Evolutionary conservation across 1,139 yeast genomes (phyloP), one percentile per base, ranked within the genome.

Genomic region (Diutina ranongensis): DNA sequence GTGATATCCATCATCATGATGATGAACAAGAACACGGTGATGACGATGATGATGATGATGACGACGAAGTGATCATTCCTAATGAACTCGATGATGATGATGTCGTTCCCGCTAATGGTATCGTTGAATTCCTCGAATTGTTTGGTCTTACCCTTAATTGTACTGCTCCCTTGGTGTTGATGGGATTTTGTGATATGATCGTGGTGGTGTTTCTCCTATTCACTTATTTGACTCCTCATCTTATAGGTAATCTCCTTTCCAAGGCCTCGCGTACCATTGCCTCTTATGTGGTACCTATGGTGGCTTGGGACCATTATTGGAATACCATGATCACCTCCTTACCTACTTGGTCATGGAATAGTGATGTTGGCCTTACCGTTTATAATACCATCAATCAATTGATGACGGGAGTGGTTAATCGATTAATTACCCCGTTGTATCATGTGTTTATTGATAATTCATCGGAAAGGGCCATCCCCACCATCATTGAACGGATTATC

Each of bases 171-270:
- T 46, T 71, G 4, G 52, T 63, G 27, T 55, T 68, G 32, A 61
- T 67, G 65, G 42, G 61, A 1, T 40, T 67, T 27, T 63, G 76
- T 33, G 72, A 78, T 50, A 53, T 67, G 2, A 59, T 74, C 21
- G 63, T 76, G 7, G 57, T 72, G 0, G 58, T 65, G 1, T 73
- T 71, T 46, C 55, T 79, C 44, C 63, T 73, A 33, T 46, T 67
- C 5, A 64, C 77, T 3, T 81, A 79, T 54, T 63, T 75, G 35
- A 51, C 78, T 2, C 88, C 88, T 1, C 74, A 79, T 5, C 53
- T 71, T 40, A 46, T 75, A 12, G 85, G 85, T 3, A 64, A 59
- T 45, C 35, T 61, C 44, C 49, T 62, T 12, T 52, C 60, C n/a
- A 25, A 38, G 28, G 19, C 22, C 15, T 8, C 15, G 8, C 32